Base-by-base conservation (phyloP, 2,329 filamentous ascomycete genomes). In the Thyridium curvatum region DNA sequence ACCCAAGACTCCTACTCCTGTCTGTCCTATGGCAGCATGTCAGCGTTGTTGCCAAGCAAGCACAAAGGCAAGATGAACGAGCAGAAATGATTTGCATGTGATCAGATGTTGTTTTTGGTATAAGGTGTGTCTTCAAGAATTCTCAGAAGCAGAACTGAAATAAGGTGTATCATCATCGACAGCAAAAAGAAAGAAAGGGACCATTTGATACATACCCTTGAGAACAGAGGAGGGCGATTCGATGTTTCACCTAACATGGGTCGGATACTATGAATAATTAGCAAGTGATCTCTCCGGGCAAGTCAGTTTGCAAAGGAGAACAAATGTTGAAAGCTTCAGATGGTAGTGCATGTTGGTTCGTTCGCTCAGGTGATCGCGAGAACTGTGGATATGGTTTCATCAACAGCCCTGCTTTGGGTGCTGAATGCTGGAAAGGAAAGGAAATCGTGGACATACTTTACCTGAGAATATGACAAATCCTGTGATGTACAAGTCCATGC, bases 131-230 rank as follows among this genome's bases (percentile, higher is more conserved):
- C 79, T 74, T 81, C 79, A 83, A 65, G 62, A 51, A 59, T 55
- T 52, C 77, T 84, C 80, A 84, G 80, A 74, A 84, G 80, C 80
- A 84, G 80, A 84, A 84, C 80, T 84, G 80, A 72, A 72, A 60
- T 69, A 67, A 62, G 47, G 52, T 64, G 68, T 79, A 66, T 84
- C 79, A 84, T 84, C 80, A 83, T 69, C 55, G 59, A 71, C 62
- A 58, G 43, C 38, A 30, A 29, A 32, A 15, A 12, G 32, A 35
- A 32, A 14, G 21, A 36, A 36, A 36, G 14, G 8, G 30, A 21
- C 4, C 26, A 29, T n/a, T 34, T 26, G 15, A 29, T 40, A 42
- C 48, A 40, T 51, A 49, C 46, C 44, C 18, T 15, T n/a, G 10
- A 31, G 37, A 26, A 26, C 21, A 10, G n/a, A n/a, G 21, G 21